Percentiles rank a stretch among this genome's conserved stretches.
phyloP scores from a whole-genome alignment of 345 rosid species.

The Passiflora organensis region DNA sequence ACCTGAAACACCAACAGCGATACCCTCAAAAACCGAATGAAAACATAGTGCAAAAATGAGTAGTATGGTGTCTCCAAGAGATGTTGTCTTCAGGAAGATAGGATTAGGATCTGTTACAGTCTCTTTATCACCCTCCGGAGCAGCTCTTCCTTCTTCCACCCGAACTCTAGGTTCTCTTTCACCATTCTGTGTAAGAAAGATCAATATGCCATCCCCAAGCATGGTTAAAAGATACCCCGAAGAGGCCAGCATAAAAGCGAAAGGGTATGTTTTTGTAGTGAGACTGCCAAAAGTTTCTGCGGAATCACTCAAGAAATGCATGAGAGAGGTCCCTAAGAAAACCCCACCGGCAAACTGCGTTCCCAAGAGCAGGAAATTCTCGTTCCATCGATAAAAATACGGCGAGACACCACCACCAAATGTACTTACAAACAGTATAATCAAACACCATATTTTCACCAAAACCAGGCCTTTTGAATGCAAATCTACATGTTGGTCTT shows the following conservation, averaged over 20 bases:
- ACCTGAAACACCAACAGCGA: constrained; percentile 83
- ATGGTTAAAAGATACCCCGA: constrained; percentile 68
- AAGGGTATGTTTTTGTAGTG: constrained; percentile 55
- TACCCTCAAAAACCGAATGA: constrained; percentile 84
- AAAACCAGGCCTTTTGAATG: constrained; percentile 40
- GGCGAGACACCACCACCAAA: constrained; percentile 70
- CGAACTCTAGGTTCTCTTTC: constrained; percentile 7
- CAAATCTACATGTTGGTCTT: constrained; percentile 12
- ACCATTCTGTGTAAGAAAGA: constrained; percentile 25
- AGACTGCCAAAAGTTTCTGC: constrained; percentile 47
- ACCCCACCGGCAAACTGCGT: constrained; percentile 81
- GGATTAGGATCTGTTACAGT: constrained; percentile 23
- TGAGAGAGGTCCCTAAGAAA: constrained; percentile 62
- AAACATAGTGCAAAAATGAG: constrained; percentile 72
- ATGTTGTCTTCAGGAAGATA: constrained; percentile 36
- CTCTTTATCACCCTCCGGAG: constrained; percentile 12
- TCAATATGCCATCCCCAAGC: constrained; percentile 63
- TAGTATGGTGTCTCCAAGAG: constrained; percentile 63
- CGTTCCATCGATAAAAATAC: constrained; percentile 65
- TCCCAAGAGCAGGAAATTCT: constrained; percentile 66
- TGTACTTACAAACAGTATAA: constrained; percentile 60
- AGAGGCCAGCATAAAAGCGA: constrained; percentile 69
- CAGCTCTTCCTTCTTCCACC: constrained; percentile 32
- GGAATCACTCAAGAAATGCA: constrained; percentile 73
- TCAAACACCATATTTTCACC: constrained; percentile 70